A percentile compares a stretch with the other conserved stretches of the same genome.
Evolutionary conservation across 495 filamentous ascomycete species (phyloP).

Genomic region (Trichoderma erinaceum): DNA sequence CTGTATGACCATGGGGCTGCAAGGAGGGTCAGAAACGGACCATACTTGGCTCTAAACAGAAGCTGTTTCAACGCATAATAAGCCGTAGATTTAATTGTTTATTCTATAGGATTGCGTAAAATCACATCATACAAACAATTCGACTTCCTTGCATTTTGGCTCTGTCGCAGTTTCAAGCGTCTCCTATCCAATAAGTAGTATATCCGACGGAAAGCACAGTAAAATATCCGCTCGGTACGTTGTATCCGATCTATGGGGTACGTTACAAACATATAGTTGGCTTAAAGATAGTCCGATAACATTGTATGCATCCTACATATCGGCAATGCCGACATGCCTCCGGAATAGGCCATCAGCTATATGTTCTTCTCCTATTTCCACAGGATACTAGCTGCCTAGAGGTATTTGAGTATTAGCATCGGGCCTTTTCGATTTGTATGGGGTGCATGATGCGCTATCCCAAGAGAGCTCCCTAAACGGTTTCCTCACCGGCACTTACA

Average conservation of each 20-base stretch:
- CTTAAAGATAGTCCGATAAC: not conserved
- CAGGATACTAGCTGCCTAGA: not conserved
- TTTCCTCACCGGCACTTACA: not conserved
- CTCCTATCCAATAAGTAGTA: not conserved
- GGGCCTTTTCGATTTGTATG: not conserved
- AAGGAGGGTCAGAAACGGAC: not conserved
- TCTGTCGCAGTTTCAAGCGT: too few relatives aligned
- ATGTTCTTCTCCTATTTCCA: not conserved
- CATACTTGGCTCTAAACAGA: not conserved
- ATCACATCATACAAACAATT: not conserved
- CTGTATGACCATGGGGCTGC: not conserved
- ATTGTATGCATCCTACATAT: not conserved
- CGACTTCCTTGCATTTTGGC: too few relatives aligned
- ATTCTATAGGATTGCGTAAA: not conserved
- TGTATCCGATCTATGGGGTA: not conserved
- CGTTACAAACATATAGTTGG: not conserved
- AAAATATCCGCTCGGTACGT: not conserved
- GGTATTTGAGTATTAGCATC: not conserved
- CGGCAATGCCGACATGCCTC: not conserved
- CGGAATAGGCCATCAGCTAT: too few relatives aligned
- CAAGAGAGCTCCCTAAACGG: not conserved
- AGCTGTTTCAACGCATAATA: not conserved
- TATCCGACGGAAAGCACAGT: conserved; percentile 3
- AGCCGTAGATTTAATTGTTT: not conserved
- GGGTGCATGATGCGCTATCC: not conserved